Conservation (phyloP, 306 rosid species). For the Adenanthera pavonina region DNA sequence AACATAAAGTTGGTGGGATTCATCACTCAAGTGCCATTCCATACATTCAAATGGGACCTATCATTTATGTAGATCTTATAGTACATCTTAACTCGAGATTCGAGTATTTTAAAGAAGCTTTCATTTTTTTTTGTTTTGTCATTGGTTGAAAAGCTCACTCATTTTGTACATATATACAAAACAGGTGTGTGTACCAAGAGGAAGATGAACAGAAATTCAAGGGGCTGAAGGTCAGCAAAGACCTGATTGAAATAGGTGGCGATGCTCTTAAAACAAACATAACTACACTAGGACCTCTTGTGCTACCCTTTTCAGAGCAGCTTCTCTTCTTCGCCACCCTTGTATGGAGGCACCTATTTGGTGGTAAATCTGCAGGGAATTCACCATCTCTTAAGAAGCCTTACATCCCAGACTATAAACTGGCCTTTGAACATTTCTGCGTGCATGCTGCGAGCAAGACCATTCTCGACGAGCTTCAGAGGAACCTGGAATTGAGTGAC, state of each 20-base stretch:
- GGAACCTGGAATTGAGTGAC: constrained; percentile 82
- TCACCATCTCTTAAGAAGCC: constrained; percentile 60
- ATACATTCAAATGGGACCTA: not conserved
- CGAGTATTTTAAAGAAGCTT: too few relatives aligned
- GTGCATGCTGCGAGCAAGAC: constrained; percentile 87
- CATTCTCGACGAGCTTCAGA: constrained; percentile 85
- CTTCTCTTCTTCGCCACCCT: constrained; percentile 78
- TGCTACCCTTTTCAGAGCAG: constrained; percentile 90
- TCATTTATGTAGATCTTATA: not conserved
- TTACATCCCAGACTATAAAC: constrained; percentile 93
- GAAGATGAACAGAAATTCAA: constrained; percentile 84
- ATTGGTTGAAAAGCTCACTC: not conserved
- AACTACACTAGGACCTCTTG: constrained; percentile 92
- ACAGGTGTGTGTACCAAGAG: constrained; percentile 91
- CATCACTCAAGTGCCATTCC: not conserved
- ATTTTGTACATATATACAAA: not conserved
- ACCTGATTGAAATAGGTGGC: constrained; percentile 87
- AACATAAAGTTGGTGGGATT: too few relatives aligned
- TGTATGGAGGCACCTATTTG: constrained; percentile 77
- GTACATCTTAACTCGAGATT: too few relatives aligned
- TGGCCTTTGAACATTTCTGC: constrained; percentile 93
- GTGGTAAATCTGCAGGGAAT: constrained; percentile 41
- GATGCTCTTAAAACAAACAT: constrained; percentile 98
- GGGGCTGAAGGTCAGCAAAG: constrained; percentile 89
- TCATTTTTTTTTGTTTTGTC: not conserved